Percentiles rank a stretch among this genome's conserved stretches.
Conservation (phyloP, 805 yeast species). For the Nakazawaea peltata region DNA sequence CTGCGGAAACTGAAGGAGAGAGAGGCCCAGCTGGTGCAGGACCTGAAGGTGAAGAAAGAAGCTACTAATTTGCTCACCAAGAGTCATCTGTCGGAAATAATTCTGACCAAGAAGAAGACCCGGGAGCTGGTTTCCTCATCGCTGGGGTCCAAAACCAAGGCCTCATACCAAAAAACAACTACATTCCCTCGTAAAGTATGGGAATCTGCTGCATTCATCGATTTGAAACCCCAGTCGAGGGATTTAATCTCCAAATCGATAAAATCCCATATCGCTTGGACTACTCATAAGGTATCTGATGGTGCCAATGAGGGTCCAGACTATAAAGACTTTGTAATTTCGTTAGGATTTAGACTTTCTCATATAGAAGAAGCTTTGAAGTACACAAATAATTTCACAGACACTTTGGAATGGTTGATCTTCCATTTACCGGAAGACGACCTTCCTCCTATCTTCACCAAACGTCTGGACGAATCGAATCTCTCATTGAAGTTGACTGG, state of each 20-base stretch:
- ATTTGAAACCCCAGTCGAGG: constrained; percentile 57
- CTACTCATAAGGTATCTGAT: constrained; percentile 14
- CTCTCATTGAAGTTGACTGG: constrained; percentile 47
- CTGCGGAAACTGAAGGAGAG: constrained; percentile 38
- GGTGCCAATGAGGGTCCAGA: constrained; percentile 2
- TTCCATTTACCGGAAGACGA: constrained; percentile 95
- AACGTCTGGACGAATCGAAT: constrained; percentile 48
- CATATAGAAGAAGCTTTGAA: constrained; percentile 69
- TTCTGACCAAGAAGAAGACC: constrained; percentile 4
- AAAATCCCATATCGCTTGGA: constrained; percentile 51
- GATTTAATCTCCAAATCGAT: constrained; percentile 55
- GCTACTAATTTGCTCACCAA: constrained; percentile 29
- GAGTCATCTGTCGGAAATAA: constrained; percentile 15
- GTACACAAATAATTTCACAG: constrained; percentile 42
- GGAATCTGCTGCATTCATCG: constrained; percentile 64
- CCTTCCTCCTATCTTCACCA: constrained; percentile 58
- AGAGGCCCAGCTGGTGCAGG: constrained; percentile 36
- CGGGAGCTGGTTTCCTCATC: background rate
- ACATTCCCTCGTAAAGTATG: constrained; percentile 50
- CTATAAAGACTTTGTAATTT: constrained; percentile 12
- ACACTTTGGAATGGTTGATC: constrained; percentile 66
- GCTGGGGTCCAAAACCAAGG: constrained; percentile 10
- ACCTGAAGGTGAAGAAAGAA: constrained; percentile 40
- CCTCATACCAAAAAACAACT: background rate
- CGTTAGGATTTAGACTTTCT: constrained; percentile 58